Conservation (phyloP, 73 alveolate genomes). For the Tetrahymena borealis region DNA sequence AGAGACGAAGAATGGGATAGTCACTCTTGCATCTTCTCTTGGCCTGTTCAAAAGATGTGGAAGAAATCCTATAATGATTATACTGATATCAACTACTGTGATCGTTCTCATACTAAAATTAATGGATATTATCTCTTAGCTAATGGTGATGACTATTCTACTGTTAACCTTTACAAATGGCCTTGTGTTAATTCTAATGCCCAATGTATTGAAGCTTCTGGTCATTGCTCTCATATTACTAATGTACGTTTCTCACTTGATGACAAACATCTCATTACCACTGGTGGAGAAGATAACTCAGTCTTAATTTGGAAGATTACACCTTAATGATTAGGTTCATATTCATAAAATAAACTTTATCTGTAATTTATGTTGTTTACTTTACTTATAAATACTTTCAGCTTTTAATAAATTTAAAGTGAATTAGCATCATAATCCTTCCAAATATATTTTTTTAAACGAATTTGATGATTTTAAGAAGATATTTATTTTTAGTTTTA, state of each 20-base stretch:
- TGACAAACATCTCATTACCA: slow-evolving; percentile 58
- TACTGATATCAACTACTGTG: slow-evolving; percentile 87
- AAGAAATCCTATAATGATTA: slow-evolving; percentile 76
- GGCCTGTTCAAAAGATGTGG: slow-evolving; percentile 96
- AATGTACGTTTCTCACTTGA: slow-evolving; percentile 64
- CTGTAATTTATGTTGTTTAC: too few relatives aligned
- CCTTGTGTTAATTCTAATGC: slow-evolving; percentile 71
- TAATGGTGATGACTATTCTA: slow-evolving; percentile 73
- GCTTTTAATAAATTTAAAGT: too few relatives aligned
- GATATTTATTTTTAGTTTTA: too few relatives aligned
- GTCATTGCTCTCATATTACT: slow-evolving; percentile 74
- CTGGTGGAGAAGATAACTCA: slow-evolving; percentile 91
- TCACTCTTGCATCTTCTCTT: slow-evolving; percentile 86
- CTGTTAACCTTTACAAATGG: slow-evolving; percentile 78
- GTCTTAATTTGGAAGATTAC: slow-evolving; percentile 78
- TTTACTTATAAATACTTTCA: too few relatives aligned
- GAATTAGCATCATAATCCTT: too few relatives aligned
- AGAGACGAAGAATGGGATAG: slow-evolving; percentile 91
- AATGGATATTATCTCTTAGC: slow-evolving; percentile 74
- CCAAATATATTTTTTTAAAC: too few relatives aligned
- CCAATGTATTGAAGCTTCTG: slow-evolving; percentile 46
- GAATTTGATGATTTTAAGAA: too few relatives aligned
- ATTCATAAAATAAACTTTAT: too few relatives aligned
- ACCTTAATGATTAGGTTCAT: slow-evolving; percentile 50
- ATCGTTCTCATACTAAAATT: slow-evolving; percentile 64